A percentile compares a stretch with the other conserved stretches of the same genome.
phyloP scores from a whole-genome alignment of 192 early-diverging fungal genomes.

The Coemansia sp. region DNA sequence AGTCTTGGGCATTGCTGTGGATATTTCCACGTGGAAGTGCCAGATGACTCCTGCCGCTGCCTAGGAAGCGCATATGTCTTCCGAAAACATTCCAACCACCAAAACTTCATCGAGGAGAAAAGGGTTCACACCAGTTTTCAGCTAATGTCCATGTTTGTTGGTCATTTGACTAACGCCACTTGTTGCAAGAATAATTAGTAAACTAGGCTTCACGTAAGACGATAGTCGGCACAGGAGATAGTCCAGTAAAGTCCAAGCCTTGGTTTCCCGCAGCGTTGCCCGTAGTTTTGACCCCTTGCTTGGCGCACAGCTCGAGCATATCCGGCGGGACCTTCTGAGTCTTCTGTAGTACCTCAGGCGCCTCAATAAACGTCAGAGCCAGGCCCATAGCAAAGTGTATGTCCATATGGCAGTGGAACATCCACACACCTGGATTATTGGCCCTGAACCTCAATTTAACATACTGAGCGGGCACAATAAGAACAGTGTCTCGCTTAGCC shows the following conservation, averaged over 20 bases:
- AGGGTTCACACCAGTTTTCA: not conserved
- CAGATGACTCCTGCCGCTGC: not conserved
- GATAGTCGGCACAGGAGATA: slow-evolving; percentile 39
- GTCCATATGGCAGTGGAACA: slow-evolving; percentile 76
- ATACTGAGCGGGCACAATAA: slow-evolving; percentile 59
- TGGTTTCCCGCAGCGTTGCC: slow-evolving; percentile 79
- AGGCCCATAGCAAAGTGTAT: slow-evolving; percentile 67
- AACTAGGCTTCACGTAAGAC: not conserved
- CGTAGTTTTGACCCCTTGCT: slow-evolving; percentile 53
- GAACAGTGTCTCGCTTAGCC: slow-evolving; percentile 66
- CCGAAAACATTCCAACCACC: not conserved
- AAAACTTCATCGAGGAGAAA: not conserved
- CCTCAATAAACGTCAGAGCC: slow-evolving; percentile 70
- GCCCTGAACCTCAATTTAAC: slow-evolving; percentile 69
- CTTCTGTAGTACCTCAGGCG: slow-evolving; percentile 62
- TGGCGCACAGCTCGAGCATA: slow-evolving; percentile 61
- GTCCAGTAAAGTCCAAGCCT: slow-evolving; percentile 65
- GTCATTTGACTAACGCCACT: not conserved
- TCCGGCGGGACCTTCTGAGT: slow-evolving; percentile 54
- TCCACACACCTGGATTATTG: slow-evolving; percentile 83
- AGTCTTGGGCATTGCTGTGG: not conserved
- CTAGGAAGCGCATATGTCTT: not conserved
- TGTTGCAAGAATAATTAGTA: not conserved
- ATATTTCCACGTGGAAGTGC: not conserved
- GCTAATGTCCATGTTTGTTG: not conserved